A percentile compares a stretch with the other conserved stretches of the same genome.
These are phyloP conservation scores for Metarhizium rileyi DNA, from an alignment of 2,329 filamentous ascomycete species.

Conservation along the genomic window DNA sequence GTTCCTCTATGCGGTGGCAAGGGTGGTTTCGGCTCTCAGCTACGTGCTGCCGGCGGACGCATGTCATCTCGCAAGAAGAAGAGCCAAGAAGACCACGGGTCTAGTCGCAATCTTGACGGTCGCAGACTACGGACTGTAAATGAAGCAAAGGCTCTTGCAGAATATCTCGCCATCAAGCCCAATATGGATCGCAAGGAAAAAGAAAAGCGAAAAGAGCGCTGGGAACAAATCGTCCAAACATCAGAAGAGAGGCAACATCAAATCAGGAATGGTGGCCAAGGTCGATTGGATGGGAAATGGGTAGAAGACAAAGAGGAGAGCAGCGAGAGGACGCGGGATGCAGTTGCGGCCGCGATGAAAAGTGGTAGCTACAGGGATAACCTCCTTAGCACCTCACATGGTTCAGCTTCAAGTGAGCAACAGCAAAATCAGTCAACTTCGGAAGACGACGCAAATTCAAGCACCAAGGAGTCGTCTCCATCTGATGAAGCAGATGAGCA, in stretches of 20 bases:
- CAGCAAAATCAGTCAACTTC: constrained; percentile 18
- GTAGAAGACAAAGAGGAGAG: constrained; percentile 91
- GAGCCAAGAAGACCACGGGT: constrained; percentile 76
- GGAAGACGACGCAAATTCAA: constrained; percentile 29
- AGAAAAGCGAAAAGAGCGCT: constrained; percentile 71
- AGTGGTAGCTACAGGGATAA: constrained; percentile 54
- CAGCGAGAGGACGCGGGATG: constrained; percentile 70
- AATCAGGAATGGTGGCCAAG: constrained; percentile 61
- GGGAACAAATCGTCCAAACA: constrained; percentile 79
- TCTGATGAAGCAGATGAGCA: constrained; percentile 30
- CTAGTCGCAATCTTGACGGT: constrained; percentile 87
- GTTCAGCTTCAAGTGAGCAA: constrained; percentile 31
- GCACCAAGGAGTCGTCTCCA: constrained; percentile 40
- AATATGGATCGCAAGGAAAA: constrained; percentile 95
- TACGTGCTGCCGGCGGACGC: constrained; percentile 90
- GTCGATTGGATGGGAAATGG: constrained; percentile 80
- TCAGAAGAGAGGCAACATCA: constrained; percentile 79
- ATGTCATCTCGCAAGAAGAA: constrained; percentile 95
- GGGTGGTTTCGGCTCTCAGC: constrained; percentile 93
- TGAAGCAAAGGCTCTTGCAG: constrained; percentile 88
- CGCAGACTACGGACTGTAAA: constrained; percentile 82
- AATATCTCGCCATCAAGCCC: constrained; percentile 90
- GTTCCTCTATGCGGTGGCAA: constrained; percentile 83
- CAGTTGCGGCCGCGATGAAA: constrained; percentile 62
- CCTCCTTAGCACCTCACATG: constrained; percentile 40